Evolutionary conservation across 2,329 filamentous ascomycete species (phyloP), one percentile per base, ranked within the genome.

Genomic region (Penicillium sp.): DNA sequence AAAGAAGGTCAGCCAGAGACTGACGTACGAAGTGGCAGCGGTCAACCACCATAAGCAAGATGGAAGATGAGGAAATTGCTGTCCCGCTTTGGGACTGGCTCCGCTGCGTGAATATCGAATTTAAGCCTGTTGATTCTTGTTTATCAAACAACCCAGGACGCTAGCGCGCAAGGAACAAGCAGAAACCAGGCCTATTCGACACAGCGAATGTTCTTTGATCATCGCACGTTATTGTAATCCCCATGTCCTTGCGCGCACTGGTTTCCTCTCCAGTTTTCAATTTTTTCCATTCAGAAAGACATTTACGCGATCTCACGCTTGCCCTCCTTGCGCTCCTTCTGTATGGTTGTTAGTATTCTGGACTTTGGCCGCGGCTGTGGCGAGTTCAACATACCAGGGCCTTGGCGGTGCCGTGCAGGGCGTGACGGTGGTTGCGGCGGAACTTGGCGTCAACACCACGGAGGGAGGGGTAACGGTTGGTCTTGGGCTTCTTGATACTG

Each of bases 401-500:
- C 85, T 91, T 96, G 86, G 91, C 92, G 79, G 93, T 99, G 81
- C 95, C 95, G 86, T 98, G 95, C 67, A 98, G 92, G 81, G 95
- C 95, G 88, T 99, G 93, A 86, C 92, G 92, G 86, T 99, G 95
- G 88, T 99, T 99, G 84, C 95, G 90, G 82, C 95, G 90, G 88
- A 99, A 99, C 89, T 99, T 99, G 79, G 95, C 93, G 84, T 99
- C 95, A 80, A 92, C 95, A 75, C 95, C 95, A 80, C 97, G 97
- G 77, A 99, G 89, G 73, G 93, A 98, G 69, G 95, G 95, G 85
- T 99, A 99, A 85, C 95, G 88, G 83, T 93, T 88, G 78, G 95
- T 98, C 88, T 96, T 97, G 69, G 95, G 95, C 90, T 97, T 98
- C 90, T 98, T 98, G 88, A 99, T 99, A 84, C 93, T 97, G 79